Evolutionary conservation across 2,329 filamentous ascomycete genomes (phyloP).

Genomic region (Hawksworthiomyces lignivorus): DNA sequence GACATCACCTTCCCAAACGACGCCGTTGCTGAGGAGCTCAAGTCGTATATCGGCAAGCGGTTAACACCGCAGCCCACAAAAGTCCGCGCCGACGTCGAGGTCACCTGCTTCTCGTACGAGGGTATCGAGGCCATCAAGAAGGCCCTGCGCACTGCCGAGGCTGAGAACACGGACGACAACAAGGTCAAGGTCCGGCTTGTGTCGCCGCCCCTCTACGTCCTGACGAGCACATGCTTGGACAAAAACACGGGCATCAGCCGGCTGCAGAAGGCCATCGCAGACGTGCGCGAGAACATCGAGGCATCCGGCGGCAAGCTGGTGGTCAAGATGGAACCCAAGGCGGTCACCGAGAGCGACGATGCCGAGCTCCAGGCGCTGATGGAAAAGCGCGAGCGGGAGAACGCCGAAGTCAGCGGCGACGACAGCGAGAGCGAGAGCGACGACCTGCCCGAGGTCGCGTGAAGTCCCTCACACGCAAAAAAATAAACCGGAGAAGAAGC

Average conservation of each 20-base stretch:
- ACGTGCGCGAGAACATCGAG: conserved; percentile 76
- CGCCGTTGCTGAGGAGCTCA: conserved; percentile 78
- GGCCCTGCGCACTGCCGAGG: conserved; percentile 84
- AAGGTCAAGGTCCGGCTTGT: conserved; percentile 98
- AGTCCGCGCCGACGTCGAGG: conserved; percentile 94
- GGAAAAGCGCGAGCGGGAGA: conserved; percentile 98
- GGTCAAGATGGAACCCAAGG: conserved; percentile 98
- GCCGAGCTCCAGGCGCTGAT: conserved; percentile 94
- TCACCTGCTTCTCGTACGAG: conserved; percentile 91
- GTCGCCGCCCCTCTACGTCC: conserved; percentile 92
- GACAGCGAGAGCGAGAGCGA: conserved; percentile 95
- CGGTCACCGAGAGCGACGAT: conserved; percentile 96
- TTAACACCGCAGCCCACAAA: conserved; percentile 98
- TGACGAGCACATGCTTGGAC: conserved; percentile 92
- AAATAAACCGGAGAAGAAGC: no score
- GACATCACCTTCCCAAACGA: conserved; percentile 85
- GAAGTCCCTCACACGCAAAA: no score
- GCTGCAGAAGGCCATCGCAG: conserved; percentile 82
- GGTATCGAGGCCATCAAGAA: conserved; percentile 97
- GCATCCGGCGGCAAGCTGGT: conserved; percentile 69
- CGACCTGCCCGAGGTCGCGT: conserved; percentile 55
- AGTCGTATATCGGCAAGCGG: conserved; percentile 93
- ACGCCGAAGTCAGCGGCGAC: conserved; percentile 94
- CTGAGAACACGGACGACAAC: conserved; percentile 81
- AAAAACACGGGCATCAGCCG: conserved; percentile 78